Evolutionary conservation across 306 rosid genomes (phyloP), one percentile per base, ranked within the genome.

Genomic region (Ammopiptanthus mongolicus): DNA sequence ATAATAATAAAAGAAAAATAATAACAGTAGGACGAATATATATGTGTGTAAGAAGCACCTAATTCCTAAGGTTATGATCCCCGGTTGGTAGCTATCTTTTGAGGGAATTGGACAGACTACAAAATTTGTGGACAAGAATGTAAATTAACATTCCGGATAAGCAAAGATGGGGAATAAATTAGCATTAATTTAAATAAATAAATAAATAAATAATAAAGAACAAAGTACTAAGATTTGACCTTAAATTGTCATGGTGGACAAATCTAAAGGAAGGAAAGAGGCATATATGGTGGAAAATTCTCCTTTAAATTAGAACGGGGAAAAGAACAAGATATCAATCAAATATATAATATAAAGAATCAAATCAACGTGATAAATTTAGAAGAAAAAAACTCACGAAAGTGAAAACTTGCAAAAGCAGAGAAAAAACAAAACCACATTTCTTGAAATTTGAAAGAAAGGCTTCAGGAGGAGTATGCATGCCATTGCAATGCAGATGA

Each of bases 261-360:
- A 57, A 46, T 58, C 81, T 63, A 29, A 69, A 77, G 48, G 71
- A 69, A 29, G 34, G 34, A 5, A 0, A 77, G 48, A 2, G 71
- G 70, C 76, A 77, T 77, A 77, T 58, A 22, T 68, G 59, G 29
- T 33, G 50, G 81, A 59, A 77, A 58, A 77, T 77, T 77, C 76
- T 53, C 52, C 47, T 58, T 34, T 41, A 73, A 73, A 42, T 42
- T 73, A 58, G 23, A 65, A 39, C 4, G 42, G 14, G 33, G 29
- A 69, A 47, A 29, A 17, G 73, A 51, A 18, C 61, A 50, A 48
- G 23, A 50, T n/a, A 28, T 53, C 75, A 53, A 53, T 19, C 59
- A 53, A 19, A 31, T 31, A 31, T 31, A 31, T 31, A 31, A 4
- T 31, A 31, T 31, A 5, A 31, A 4, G 36, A 31, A 31, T 4